These are phyloP conservation scores for Cladorrhinum sp. DNA, from an alignment of 2,329 filamentous ascomycete species.

Conservation along the genomic window DNA sequence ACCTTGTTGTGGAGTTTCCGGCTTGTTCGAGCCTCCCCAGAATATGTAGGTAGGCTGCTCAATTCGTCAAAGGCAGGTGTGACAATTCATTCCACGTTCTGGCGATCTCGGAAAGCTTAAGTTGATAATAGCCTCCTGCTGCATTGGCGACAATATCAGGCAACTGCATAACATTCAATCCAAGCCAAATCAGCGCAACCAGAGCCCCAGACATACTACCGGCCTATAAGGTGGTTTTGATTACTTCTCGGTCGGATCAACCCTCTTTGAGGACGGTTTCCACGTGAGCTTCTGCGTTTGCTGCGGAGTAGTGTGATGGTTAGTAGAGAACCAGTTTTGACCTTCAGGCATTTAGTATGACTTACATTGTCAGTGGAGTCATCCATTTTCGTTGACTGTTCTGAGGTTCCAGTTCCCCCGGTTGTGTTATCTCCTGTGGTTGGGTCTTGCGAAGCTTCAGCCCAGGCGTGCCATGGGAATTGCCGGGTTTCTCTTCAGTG, in stretches of 20 bases:
- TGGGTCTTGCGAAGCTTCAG: neutral
- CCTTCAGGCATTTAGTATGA: neutral
- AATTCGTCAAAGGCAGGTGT: neutral
- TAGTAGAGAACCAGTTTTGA: neutral
- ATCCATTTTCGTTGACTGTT: slow-evolving; percentile 1
- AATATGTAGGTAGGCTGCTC: neutral
- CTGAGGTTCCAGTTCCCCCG: neutral
- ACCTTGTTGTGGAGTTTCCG: neutral
- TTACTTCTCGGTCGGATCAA: slow-evolving; percentile 19
- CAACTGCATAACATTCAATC: neutral
- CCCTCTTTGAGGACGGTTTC: slow-evolving; percentile 21
- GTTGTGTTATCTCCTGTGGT: neutral
- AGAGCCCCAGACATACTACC: no score
- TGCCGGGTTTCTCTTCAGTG: neutral
- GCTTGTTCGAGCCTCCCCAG: neutral
- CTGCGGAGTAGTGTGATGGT: slow-evolving; percentile 12
- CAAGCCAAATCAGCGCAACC: neutral
- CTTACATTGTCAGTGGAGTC: slow-evolving; percentile 15
- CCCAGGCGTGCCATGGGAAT: no score
- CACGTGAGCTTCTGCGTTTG: slow-evolving; percentile 31
- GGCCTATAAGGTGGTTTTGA: no score
- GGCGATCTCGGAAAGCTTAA: neutral
- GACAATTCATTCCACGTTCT: neutral
- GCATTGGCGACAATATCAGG: neutral
- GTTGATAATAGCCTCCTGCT: neutral